These are phyloP conservation scores for Pouteria campechiana DNA, from an alignment of 179 eudicot species.

Conservation along the genomic window DNA sequence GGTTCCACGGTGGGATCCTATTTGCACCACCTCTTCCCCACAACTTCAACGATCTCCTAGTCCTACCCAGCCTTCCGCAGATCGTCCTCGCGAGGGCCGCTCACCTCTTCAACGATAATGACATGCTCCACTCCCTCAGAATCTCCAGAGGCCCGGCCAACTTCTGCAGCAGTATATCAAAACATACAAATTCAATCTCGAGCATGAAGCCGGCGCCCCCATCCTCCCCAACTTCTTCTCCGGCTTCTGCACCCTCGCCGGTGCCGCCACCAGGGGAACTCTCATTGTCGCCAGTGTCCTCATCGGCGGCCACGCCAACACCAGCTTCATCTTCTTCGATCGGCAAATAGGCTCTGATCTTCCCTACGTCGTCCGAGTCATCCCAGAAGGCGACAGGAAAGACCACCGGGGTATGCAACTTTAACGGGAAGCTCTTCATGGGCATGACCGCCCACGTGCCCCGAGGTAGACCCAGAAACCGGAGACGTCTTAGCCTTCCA, in stretches of 20 bases:
- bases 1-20: too few species aligned
- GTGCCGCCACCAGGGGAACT: conserved; percentile 39
- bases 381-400: conserved; percentile 35
- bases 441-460: conserved; percentile 82
- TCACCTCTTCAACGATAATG: conserved; percentile 72
- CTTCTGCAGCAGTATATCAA: conserved; percentile 62
- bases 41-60: too few species aligned
- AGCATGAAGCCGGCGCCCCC: conserved; percentile 27
- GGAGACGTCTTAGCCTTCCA: conserved; percentile 58
- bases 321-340: conserved; percentile 45
- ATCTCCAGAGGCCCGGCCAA: conserved; percentile 49
- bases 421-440: conserved; percentile 21
- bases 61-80: too few species aligned
- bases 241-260: conserved; percentile 39
- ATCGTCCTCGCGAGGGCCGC: conserved; percentile 54
- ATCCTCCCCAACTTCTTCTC: conserved; percentile 48
- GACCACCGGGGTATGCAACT: conserved; percentile 38
- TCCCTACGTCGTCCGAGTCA: conserved; percentile 40
- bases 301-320: conserved; percentile 54
- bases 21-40: too few species aligned
- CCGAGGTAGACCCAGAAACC: conserved; percentile 45
- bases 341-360: conserved; percentile 49
- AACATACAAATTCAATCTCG: conserved; percentile 48
- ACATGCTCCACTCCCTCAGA: conserved; percentile 53
- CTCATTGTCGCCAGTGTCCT: conserved; percentile 21